Evolutionary conservation across 441 rosid genomes (phyloP), one percentile per base, ranked within the genome.

Genomic region (Adansonia rubrostipa): DNA sequence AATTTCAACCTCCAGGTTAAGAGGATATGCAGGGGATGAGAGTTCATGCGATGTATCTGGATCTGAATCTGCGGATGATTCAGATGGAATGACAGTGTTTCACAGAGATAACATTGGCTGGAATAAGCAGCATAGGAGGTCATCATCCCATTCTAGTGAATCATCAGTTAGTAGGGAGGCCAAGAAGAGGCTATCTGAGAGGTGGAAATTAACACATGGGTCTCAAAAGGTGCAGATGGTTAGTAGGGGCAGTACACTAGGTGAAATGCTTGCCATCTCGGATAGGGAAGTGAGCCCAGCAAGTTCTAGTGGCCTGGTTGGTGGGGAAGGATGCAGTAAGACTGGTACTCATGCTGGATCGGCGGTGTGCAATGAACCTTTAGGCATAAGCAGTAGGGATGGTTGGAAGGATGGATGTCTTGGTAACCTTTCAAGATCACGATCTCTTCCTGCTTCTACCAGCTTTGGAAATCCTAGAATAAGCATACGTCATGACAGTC

Each of bases 351-450:
- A 50, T 56, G 62, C 77, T 83, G 83, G 80, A 72, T 75, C 84
- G 64, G 58, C 82, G 47, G 82, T 75, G 33, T 77, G 68, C 69
- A 82, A 71, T 67, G 97, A 89, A 82, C 99, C 99, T 70, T 79
- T 95, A 77, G 97, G 99, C 74, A 97, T 97, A 74, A 93, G 99
- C 87, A 97, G 99, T 79, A 90, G 88, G 85, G 99, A 95, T 87
- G 99, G 99, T 68, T 95, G 98, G 99, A 97, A 91, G 85, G 95
- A 92, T 85, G 89, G 81, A 36, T 67, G 81, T 33, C 72, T 81
- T 45, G 50, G 75, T 65, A 85, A 72, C 71, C 79, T 88, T 33
- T 86, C 91, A 45, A 92, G 93, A 86, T 85, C 96, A 73, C 86
- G 90, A 85, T 90, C 98, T 75, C 83, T 92, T 77, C 92, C 92